These are phyloP conservation scores for Achlya hypogyna DNA, from an alignment of 352 stramenopile genomes.

Conservation along the genomic window DNA sequence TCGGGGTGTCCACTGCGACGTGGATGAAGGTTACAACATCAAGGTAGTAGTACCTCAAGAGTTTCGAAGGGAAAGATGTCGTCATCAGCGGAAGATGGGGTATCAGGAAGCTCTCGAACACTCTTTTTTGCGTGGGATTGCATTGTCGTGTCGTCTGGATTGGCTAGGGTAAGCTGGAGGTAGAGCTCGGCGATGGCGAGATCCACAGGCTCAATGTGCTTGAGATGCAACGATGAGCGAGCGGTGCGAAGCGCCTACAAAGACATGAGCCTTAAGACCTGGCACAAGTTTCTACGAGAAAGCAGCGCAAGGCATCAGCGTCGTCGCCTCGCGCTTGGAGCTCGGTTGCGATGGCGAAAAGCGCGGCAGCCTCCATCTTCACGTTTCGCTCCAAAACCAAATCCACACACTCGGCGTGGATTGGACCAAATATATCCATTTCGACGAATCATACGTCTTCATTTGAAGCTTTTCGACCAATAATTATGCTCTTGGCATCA, in stretches of 20 bases:
- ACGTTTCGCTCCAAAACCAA: neutral
- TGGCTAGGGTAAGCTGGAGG: neutral
- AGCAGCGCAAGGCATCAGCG: conserved; percentile 3
- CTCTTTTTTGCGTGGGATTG: neutral
- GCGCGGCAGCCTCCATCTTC: neutral
- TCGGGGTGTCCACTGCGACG: neutral
- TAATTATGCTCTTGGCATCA: too few species aligned
- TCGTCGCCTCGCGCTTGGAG: neutral
- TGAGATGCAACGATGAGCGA: neutral
- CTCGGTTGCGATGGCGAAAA: neutral
- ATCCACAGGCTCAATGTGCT: neutral
- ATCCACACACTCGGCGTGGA: neutral
- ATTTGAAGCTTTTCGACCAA: too few species aligned
- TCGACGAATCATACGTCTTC: neutral
- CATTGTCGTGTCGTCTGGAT: neutral
- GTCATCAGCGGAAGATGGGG: neutral
- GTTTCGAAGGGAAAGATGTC: neutral
- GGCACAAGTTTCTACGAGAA: neutral
- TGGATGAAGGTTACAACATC: neutral
- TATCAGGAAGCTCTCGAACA: neutral
- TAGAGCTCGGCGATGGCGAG: conserved; percentile 7
- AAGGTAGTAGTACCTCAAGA: neutral
- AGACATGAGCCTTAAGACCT: neutral
- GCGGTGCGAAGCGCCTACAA: neutral
- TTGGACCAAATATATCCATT: neutral